Base-by-base conservation (phyloP, 164 flowering plant species). In the Piper longum region DNA sequence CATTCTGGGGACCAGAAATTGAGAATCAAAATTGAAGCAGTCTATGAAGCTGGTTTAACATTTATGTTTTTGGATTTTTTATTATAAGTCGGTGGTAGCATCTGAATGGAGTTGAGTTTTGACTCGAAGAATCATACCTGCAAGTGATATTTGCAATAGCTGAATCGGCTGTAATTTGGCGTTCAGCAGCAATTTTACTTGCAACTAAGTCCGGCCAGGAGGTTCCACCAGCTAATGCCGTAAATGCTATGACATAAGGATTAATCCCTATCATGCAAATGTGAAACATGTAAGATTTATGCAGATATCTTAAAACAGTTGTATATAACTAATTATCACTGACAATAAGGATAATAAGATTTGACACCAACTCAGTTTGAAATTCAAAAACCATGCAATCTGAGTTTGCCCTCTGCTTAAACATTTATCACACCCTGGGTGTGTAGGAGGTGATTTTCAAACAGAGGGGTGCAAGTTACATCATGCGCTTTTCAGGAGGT, bases 121-220 rank as follows among this genome's bases (percentile, higher is more conserved):
- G 60, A 45, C 51, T 48, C 40, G 45, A 59, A 39, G 55, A 70
- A 67, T 40, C n/a, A 43, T 45, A 86, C 98, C 98, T 92, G 96
- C 98, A 89, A 64, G 86, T 92, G 69, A 89, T 89, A 79, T 92
- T 92, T 64, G 96, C 95, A 71, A 92, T 89, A 59, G 98, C 98
- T 67, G 98, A 92, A 65, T 92, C 98, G 16, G 96, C 98, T 39
- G 95, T 89, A 63, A 77, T 73, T 67, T 89, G 98, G 57, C 95
- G 88, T 63, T 92, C 96, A 61, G 93, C 98, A 61, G 98, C 98
- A 74, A 92, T 89, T 77, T 89, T 92, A 75, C 98, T 92, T 42
- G 95, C 98, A 62, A 92, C 93, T 67, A 92, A 76, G 72, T 92
- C 98, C 41, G 98, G 98, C 98, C 98, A 91, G n/a, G 96, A 91